A percentile compares a stretch with the other conserved stretches of the same genome.
These are phyloP conservation scores for Fusarium sp. DNA, from an alignment of 2,329 filamentous ascomycete genomes.

Conservation along the genomic window DNA sequence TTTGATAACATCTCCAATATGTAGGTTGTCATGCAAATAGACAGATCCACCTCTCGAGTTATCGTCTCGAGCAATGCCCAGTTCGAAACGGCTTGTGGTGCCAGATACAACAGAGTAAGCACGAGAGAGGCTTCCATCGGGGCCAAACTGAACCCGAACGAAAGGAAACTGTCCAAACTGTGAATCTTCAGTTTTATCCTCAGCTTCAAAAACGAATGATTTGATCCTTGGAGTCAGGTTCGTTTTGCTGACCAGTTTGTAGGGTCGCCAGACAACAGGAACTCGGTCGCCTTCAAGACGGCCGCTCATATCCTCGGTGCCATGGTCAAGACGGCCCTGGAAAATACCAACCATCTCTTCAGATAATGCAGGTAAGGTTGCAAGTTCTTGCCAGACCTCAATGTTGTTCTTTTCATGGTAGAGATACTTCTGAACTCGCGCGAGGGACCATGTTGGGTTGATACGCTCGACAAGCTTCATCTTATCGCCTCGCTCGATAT, in stretches of 20 bases:
- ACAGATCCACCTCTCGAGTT: conserved; percentile 21
- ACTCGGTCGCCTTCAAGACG: conserved; percentile 16
- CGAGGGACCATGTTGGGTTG: conserved; percentile 20
- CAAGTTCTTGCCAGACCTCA: conserved; percentile 5
- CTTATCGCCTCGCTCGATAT: conserved; percentile 5
- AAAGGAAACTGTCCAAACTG: conserved; percentile 6
- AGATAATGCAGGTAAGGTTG: not conserved
- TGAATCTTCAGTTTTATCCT: not conserved
- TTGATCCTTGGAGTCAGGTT: conserved; percentile 7
- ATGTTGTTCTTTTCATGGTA: conserved; percentile 23
- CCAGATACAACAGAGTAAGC: conserved; percentile 27
- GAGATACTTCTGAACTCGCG: conserved; percentile 14
- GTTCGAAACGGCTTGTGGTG: conserved; percentile 2
- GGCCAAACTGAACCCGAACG: conserved; percentile 17
- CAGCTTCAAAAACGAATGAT: conserved; percentile 11
- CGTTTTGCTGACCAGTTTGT: conserved; percentile 12
- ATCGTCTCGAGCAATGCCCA: conserved; percentile 11
- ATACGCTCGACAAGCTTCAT: conserved; percentile 16
- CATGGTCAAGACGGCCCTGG: conserved; percentile 3
- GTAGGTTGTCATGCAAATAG: conserved; percentile 8
- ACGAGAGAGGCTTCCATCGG: conserved; percentile 1
- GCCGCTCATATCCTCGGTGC: conserved; percentile 20
- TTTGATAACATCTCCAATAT: conserved; percentile 10
- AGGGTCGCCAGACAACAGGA: conserved; percentile 15
- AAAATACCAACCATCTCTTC: conserved; percentile 24